Percentiles rank a stretch among this genome's conserved stretches.
These are phyloP conservation scores for Schizothecium vesticola DNA, from an alignment of 495 filamentous ascomycete species.

Conservation along the genomic window DNA sequence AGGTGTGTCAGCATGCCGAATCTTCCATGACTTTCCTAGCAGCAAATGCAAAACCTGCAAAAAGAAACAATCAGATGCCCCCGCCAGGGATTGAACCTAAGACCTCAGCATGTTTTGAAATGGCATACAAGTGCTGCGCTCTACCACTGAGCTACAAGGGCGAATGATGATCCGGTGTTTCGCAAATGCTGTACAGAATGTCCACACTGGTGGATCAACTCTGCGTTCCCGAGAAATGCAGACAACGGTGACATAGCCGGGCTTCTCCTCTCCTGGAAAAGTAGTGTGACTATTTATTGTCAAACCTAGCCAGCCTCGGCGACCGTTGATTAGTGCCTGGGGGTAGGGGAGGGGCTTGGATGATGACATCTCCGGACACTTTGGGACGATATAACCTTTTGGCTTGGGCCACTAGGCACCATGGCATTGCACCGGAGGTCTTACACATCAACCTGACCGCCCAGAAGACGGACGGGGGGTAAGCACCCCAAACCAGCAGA, in stretches of 20 bases:
- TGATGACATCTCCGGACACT: no score
- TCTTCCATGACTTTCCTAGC: accelerated
- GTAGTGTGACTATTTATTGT: not conserved
- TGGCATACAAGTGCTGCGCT: not conserved
- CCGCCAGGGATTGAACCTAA: not conserved
- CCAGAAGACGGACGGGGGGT: no score
- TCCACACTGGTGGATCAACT: not conserved
- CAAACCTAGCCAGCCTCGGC: not conserved
- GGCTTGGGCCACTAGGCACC: no score
- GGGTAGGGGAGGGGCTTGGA: no score
- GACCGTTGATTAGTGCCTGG: not conserved
- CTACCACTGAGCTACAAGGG: not conserved
- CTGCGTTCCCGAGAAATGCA: not conserved
- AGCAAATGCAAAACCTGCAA: not conserved
- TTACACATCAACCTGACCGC: no score
- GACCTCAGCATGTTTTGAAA: not conserved
- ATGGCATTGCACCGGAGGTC: no score
- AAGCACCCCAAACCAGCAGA: no score
- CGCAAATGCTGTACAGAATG: not conserved
- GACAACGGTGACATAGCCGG: not conserved
- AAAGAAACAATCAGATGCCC: not conserved
- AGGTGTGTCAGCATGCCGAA: conserved; percentile 16
- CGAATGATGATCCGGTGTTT: not conserved
- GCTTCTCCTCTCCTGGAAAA: not conserved
- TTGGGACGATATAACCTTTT: no score